Evolutionary conservation across 352 stramenopile species (phyloP), one percentile per base, ranked within the genome.

Genomic region (Phytophthora ohioensis): DNA sequence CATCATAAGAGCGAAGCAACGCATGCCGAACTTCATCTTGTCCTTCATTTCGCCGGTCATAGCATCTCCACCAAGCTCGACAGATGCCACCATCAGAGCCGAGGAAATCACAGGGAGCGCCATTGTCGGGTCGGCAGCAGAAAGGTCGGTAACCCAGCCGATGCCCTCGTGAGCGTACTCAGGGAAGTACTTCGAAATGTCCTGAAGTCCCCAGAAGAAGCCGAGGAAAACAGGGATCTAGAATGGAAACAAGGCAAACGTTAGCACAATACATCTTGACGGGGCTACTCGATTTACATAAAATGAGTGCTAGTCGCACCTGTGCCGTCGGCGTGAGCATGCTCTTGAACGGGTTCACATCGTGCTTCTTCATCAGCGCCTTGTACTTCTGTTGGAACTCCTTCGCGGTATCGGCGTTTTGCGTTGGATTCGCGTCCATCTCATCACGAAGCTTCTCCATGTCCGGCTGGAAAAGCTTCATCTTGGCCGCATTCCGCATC

Each of bases 191-290:
- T 93, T 86, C 21, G 84, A 75, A 49, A 94, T 91, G 17, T 89
- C 68, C 70, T 93, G 84, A 2, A 96, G 77, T 3, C 87, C 89
- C 89, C 84, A 95, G 70, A 96, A 94, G 59, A 95, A 94, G 5
- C 83, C 78, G n/a, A 96, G 58, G 66, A 96, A 96, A 15, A 96
- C 80, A 0, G 89, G 89, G 34, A 96, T 88, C 87, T 96, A 56
- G 34, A 38, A 30, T 4, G 5, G 13, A 31, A 47, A 11, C 6
- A 48, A 12, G 15, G 6, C 30, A 43, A 55, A 39, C 43, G 38
- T 43, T 8, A 43, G 38, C 8, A 43, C 15, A 43, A 43, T 5
- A 11, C 11, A 43, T 43, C 38, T n/a, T 15, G 11, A 43, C 15
- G 8, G 38, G 38, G 38, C 38, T 5, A 43, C 38, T n/a, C 11